A percentile compares a stretch with the other conserved stretches of the same genome.
Conservation (phyloP, 2,329 filamentous ascomycete genomes). For the Bertia moriformis region DNA sequence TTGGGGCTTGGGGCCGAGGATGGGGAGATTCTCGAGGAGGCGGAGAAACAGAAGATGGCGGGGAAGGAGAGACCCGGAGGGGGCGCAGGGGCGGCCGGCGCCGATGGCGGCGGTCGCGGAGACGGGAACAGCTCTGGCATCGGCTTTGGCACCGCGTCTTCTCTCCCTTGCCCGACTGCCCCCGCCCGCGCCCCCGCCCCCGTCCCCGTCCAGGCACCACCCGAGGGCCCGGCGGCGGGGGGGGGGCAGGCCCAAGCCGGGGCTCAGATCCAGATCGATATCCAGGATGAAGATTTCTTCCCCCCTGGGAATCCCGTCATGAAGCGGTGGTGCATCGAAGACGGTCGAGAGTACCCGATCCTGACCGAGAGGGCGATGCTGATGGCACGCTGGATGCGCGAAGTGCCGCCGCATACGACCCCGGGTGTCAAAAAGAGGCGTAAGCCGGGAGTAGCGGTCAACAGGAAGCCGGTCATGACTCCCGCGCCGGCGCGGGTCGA, state of each 20-base stretch:
- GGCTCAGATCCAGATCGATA: slow-evolving; percentile 4
- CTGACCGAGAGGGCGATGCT: slow-evolving; percentile 55
- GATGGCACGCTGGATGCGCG: slow-evolving; percentile 55
- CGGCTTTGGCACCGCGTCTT: too few species aligned
- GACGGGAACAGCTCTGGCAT: too few species aligned
- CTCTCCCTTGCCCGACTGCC: too few species aligned
- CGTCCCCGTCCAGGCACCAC: too few species aligned
- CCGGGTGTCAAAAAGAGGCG: neutral
- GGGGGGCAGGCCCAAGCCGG: slow-evolving; percentile 2
- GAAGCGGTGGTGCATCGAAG: slow-evolving; percentile 49
- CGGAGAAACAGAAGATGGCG: slow-evolving; percentile 41
- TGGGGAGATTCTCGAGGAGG: slow-evolving; percentile 27
- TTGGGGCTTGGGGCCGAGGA: slow-evolving; percentile 16
- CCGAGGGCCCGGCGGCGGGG: slow-evolving; percentile 2
- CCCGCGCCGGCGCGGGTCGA: too few species aligned
- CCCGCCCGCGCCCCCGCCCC: too few species aligned
- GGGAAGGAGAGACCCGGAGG: too few species aligned
- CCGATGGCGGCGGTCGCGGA: neutral
- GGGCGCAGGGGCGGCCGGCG: too few species aligned
- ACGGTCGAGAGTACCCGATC: slow-evolving; percentile 55
- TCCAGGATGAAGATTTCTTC: neutral
- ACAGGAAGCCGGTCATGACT: neutral
- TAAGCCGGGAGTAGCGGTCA: neutral
- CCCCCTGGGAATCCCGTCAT: too few species aligned
- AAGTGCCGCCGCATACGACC: slow-evolving; percentile 30